These are phyloP conservation scores for Pseudomassariella vexata DNA, from an alignment of 2,329 filamentous ascomycete species.

Conservation along the genomic window DNA sequence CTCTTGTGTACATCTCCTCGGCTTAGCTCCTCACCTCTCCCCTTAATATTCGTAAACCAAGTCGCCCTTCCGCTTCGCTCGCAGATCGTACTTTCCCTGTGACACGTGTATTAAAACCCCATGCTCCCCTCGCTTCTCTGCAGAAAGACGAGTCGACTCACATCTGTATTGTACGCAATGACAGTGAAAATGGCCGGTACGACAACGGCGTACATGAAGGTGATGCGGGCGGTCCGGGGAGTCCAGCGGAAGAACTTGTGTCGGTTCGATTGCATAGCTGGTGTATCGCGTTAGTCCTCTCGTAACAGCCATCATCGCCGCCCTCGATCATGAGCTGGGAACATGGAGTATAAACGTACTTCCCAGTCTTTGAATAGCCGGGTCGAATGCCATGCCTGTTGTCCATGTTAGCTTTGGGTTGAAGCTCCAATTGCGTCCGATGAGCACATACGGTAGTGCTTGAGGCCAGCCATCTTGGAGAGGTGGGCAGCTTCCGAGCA, in stretches of 20 bases:
- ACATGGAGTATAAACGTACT: slow-evolving; percentile 28
- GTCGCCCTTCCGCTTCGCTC: slow-evolving; percentile 85
- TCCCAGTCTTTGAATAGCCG: slow-evolving; percentile 38
- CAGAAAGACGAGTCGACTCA: slow-evolving; percentile 58
- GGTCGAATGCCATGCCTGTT: slow-evolving; percentile 40
- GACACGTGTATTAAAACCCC: slow-evolving; percentile 2
- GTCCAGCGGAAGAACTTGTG: slow-evolving; percentile 97
- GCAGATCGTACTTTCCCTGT: slow-evolving; percentile 80
- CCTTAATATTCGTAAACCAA: slow-evolving; percentile 70
- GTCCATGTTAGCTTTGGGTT: slow-evolving; percentile 21
- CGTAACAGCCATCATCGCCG: background rate
- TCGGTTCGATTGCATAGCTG: slow-evolving; percentile 78
- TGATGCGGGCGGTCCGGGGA: slow-evolving; percentile 70
- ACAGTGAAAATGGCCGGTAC: slow-evolving; percentile 68
- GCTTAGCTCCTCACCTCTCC: slow-evolving; percentile 9
- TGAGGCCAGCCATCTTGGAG: slow-evolving; percentile 36
- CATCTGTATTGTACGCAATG: slow-evolving; percentile 75
- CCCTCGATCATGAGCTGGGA: background rate
- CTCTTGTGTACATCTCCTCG: slow-evolving; percentile 36
- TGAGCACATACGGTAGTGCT: slow-evolving; percentile 34
- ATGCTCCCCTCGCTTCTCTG: too few relatives aligned
- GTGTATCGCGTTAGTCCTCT: slow-evolving; percentile 11
- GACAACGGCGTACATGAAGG: slow-evolving; percentile 68
- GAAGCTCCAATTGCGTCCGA: slow-evolving; percentile 6
- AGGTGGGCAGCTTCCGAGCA: slow-evolving; percentile 12